Evolutionary conservation across 768 basidiomycete genomes (phyloP), one percentile per base, ranked within the genome.

Genomic region (Russula griseocarnosa): DNA sequence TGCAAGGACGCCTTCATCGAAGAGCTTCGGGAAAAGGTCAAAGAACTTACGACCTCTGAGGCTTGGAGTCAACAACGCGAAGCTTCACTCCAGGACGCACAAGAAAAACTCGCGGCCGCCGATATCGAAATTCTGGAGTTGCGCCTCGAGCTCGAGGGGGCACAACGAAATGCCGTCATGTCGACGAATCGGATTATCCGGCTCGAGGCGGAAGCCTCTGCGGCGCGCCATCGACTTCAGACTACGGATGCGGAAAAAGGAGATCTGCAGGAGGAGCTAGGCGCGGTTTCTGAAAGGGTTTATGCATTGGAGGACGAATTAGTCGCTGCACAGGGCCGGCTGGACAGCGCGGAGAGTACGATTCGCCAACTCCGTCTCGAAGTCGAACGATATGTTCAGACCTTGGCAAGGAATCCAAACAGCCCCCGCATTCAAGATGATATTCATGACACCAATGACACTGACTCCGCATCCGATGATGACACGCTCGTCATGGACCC

Each of bases 1-100:
- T 69, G 66, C 66, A 69, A 67, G 55, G 68, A 69, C 32, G 49
- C 38, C n/a, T 64, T 69, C 36, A 69, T 69, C 28, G 57, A 58
- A 46, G 66, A 67, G 32, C 66, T 69, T 22, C 66, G 42, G 51
- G 62, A 67, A 20, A 59, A 32, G 50, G 40, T 63, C 22, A 46
- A 59, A 28, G 61, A 62, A 11, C 51, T 68, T 34, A 16, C 58
- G 4, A 30, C 59, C 14, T 50, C 53, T 30, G 40, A 54, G 20
- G 18, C 60, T 16, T 50, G 55, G 49, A 40, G 26, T 32, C 55
- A 55, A 26, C 46, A 60, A 13, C 67, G 60, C 32, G 61, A 63
- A 28, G 66, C 54, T 28, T 28, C 24, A 22, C 51, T 68, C 49
- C 36, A 52, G 0, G 66, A 67, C 2, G 58, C 55, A 11, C 54